These are phyloP conservation scores for Daldinia grandis DNA, from an alignment of 495 filamentous ascomycete species.

Conservation along the genomic window DNA sequence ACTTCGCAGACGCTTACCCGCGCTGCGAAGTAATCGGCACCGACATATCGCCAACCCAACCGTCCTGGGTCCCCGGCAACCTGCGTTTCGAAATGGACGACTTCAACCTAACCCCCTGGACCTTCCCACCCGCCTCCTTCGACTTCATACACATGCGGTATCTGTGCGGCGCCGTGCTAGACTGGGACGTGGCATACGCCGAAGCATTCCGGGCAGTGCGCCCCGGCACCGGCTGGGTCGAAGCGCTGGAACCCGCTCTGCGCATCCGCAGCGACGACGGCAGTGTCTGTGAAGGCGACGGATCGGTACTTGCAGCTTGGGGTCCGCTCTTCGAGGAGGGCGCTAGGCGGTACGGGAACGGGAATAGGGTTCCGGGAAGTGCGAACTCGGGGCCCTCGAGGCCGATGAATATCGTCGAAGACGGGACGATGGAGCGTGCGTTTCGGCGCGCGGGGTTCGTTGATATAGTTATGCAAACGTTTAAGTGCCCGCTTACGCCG, in stretches of 20 bases:
- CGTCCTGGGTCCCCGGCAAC: slow-evolving; percentile 60
- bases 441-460: not conserved
- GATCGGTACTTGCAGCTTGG: not conserved
- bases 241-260: not conserved
- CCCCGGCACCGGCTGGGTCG: not conserved
- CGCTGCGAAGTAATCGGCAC: slow-evolving; percentile 66
- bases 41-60: slow-evolving; percentile 69
- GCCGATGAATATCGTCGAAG: not conserved
- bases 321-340: not conserved
- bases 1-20: slow-evolving; percentile 59
- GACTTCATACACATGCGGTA: slow-evolving; percentile 66
- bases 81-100: slow-evolving; percentile 64
- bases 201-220: not conserved
- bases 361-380: not conserved
- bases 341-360: not conserved
- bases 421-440: not conserved
- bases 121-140: slow-evolving; percentile 53
- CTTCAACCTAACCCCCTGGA: slow-evolving; percentile 52
- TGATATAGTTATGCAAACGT: slow-evolving; percentile 33
- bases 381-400: not conserved
- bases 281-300: not conserved
- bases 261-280: slow-evolving; percentile 1
- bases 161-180: slow-evolving; percentile 58
- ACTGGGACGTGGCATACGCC: slow-evolving; percentile 49
- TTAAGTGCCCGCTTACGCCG: slow-evolving; percentile 62